Conservation (phyloP, 225 moss, liverwort and hornwort species). For the Pseudisothecium myosuroides region DNA sequence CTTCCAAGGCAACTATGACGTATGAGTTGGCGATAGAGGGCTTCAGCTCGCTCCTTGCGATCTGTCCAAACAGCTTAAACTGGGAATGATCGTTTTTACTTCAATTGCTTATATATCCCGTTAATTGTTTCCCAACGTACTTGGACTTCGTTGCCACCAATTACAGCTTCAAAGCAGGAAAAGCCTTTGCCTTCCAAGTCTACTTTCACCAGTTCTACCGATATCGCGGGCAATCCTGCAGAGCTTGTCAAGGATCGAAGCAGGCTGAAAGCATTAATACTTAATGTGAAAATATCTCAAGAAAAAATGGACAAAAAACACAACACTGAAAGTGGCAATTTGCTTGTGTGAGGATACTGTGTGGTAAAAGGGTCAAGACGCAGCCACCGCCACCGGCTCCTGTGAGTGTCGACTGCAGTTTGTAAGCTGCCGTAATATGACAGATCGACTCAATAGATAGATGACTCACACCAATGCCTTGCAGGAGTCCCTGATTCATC, state of each 20-base stretch:
- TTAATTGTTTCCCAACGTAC: conserved; percentile 7
- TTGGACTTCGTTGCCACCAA: conserved; percentile 87
- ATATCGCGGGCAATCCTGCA: conserved; percentile 31
- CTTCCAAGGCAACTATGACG: neutral
- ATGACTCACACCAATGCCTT: conserved; percentile 94
- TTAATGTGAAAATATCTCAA: neutral
- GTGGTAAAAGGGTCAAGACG: conserved; percentile 81
- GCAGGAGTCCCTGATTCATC: conserved; percentile 94
- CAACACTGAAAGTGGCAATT: neutral
- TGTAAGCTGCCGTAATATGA: conserved; percentile 52
- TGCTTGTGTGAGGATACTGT: conserved; percentile 44
- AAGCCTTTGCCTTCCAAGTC: conserved; percentile 70
- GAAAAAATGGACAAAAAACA: neutral
- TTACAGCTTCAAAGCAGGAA: conserved; percentile 77
- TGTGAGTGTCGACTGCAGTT: conserved; percentile 77
- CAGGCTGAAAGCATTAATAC: neutral
- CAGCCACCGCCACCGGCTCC: conserved; percentile 99
- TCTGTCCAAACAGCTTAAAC: neutral
- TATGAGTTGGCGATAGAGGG: neutral
- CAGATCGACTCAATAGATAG: conserved; percentile 76
- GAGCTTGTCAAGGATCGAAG: conserved; percentile 10
- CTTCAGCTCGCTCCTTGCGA: neutral
- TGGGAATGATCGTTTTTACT: neutral
- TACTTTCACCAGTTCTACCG: conserved; percentile 50
- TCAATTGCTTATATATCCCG: neutral